A percentile compares a stretch with the other conserved stretches of the same genome.
These are phyloP conservation scores for Backusella parvicylindrica DNA, from an alignment of 192 early-diverging fungal species.

Conservation along the genomic window DNA sequence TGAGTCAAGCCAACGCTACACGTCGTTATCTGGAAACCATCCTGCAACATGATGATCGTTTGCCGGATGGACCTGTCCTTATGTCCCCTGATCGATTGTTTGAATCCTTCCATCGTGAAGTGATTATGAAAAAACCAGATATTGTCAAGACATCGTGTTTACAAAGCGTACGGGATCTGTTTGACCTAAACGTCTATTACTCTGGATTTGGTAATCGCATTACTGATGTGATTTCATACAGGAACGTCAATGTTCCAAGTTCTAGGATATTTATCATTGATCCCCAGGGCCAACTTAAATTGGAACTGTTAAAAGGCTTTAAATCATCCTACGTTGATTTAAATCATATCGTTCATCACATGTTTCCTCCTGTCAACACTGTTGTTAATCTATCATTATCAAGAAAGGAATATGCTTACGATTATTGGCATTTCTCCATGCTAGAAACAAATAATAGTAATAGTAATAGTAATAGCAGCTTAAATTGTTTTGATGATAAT, in stretches of 20 bases:
- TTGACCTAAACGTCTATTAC: conserved; percentile 87
- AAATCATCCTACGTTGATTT: conserved; percentile 85
- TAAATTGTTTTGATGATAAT: not conserved
- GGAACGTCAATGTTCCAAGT: conserved; percentile 85
- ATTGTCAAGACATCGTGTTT: conserved; percentile 97
- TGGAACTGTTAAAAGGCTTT: conserved; percentile 83
- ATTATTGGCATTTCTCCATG: not conserved
- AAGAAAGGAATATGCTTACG: not conserved
- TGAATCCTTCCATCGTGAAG: conserved; percentile 89
- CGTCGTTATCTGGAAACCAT: conserved; percentile 88
- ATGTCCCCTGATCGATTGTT: conserved; percentile 95
- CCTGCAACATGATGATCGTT: conserved; percentile 78
- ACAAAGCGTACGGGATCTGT: conserved; percentile 83
- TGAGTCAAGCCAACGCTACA: conserved; percentile 88
- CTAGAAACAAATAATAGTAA: not conserved
- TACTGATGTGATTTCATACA: conserved; percentile 88
- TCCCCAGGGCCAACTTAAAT: conserved; percentile 80
- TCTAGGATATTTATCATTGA: conserved; percentile 98
- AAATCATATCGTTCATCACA: conserved; percentile 91
- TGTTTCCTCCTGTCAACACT: conserved; percentile 74
- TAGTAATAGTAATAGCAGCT: not conserved
- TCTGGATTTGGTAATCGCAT: conserved; percentile 97
- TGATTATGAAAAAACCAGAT: conserved; percentile 91
- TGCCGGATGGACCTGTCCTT: conserved; percentile 95
- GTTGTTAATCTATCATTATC: not conserved